These are phyloP conservation scores for Euphorbia pulcherrima DNA, from an alignment of 345 rosid species.

Conservation along the genomic window DNA sequence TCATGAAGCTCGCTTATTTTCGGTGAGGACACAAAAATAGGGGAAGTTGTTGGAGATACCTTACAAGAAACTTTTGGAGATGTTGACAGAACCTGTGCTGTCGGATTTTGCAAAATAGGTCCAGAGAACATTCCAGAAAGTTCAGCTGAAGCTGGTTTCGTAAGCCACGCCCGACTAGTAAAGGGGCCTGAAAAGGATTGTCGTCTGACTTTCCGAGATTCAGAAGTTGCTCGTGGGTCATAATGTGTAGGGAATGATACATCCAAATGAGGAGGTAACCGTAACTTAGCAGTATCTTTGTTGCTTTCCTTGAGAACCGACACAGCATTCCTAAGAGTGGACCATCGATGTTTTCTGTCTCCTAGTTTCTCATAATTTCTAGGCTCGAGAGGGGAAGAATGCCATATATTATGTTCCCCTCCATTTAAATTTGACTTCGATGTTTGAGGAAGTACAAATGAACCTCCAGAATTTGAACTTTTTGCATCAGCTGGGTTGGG, in stretches of 20 bases:
- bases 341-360: constrained; percentile 40
- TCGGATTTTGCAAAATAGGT: constrained; percentile 44
- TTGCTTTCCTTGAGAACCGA: constrained; percentile 59
- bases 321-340: constrained; percentile 28
- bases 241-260: constrained; percentile 11
- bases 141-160: constrained; percentile 9
- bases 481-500: constrained; percentile 41
- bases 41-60: constrained; percentile 27
- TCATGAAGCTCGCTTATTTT: constrained; percentile 35
- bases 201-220: constrained; percentile 21
- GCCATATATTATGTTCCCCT: constrained; percentile 14
- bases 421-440: constrained; percentile 21
- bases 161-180: constrained; percentile 20
- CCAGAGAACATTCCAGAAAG: constrained; percentile 57
- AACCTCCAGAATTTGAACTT: constrained; percentile 38
- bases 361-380: constrained; percentile 28
- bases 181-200: constrained; percentile 30
- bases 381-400: constrained; percentile 22
- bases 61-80: constrained; percentile 36
- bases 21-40: constrained; percentile 25
- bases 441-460: constrained; percentile 16
- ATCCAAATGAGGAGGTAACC: constrained; percentile 24
- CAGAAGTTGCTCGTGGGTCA: constrained; percentile 19
- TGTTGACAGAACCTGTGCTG: constrained; percentile 8
- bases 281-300: constrained; percentile 14